Evolutionary conservation across 768 basidiomycete species (phyloP), one percentile per base, ranked within the genome.

Genomic region (Filobasidium floriforme): DNA sequence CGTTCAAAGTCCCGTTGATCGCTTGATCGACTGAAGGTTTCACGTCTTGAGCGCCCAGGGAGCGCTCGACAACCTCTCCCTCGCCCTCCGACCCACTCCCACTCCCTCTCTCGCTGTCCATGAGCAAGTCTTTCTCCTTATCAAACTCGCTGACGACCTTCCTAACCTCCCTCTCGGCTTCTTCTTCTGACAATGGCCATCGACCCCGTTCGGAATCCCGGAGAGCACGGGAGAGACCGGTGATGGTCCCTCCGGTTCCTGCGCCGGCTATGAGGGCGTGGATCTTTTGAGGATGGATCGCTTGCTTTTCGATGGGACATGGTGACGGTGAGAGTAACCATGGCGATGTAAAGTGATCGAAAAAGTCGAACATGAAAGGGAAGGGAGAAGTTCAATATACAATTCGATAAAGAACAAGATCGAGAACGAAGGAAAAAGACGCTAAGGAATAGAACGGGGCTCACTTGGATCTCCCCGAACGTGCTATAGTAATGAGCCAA

Each of bases 241-340:
- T 90, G 68, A 99, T 80, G 0, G 94, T 97, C 12, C 94, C 94
- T 15, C 96, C 94, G 1, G 96, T 99, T 15, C 96, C 96, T 11
- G 93, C 90, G 1, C 90, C 87, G 9, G 87, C 90, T 24, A 96
- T 79, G 60, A 98, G 80, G 1, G 86, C 87, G 74, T 93, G 88
- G 26, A 79, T 71, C 29, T 71, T 63, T 52, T 77, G 73, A 2
- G 43, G n/a, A 0, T 0, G 88, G 89, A 0, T 85, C 86, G 59
- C 77, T 82, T 86, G 88, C 0, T 85, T 83, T 4, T 79, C 79
- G 15, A 92, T n/a, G n/a, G n/a, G n/a, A n/a, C n/a, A n/a, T n/a
- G n/a, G n/a, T n/a, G 82, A 11, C 89, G 88, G 7, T 87, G 51
- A 59, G 61, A 44, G 15, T 19, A 9, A 12, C 18, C 32, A 41